phyloP scores from a whole-genome alignment of 2,329 filamentous ascomycete genomes.

The Xylariaceae sp. region DNA sequence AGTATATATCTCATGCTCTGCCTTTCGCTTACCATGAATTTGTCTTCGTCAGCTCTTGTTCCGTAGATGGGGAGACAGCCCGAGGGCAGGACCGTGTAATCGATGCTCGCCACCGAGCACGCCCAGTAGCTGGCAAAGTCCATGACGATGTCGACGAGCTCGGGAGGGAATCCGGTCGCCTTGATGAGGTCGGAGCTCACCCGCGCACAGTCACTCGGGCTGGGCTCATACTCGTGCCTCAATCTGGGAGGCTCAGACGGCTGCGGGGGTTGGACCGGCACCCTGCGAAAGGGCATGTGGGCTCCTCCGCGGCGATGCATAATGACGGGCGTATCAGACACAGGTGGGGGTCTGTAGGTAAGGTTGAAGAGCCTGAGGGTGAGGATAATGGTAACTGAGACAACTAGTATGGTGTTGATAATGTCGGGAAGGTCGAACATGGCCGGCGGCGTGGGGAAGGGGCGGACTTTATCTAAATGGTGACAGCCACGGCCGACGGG shows the following conservation, averaged over 20 bases:
- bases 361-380: constrained; percentile 1
- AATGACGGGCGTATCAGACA: constrained; percentile 9
- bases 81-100: constrained; percentile 13
- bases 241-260: constrained; percentile 4
- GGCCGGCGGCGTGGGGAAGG: too few species aligned
- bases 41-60: constrained; percentile 23
- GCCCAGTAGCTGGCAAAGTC: constrained; percentile 59
- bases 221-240: constrained; percentile 11
- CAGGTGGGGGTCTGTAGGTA: constrained; percentile 1
- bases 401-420: not conserved
- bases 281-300: constrained; percentile 8
- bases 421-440: not conserved
- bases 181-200: constrained; percentile 41
- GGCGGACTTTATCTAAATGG: too few species aligned
- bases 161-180: constrained; percentile 39
- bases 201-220: constrained; percentile 37
- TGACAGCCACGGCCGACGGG: too few species aligned
- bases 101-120: constrained; percentile 32
- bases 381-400: constrained; percentile 2
- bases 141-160: constrained; percentile 48
- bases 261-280: constrained; percentile 2
- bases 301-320: constrained; percentile 14
- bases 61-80: constrained; percentile 11
- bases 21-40: constrained; percentile 33
- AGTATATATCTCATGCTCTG: too few species aligned